phyloP scores from a whole-genome alignment of 2,329 filamentous ascomycete species.

The Aspergillus quadricinctus region DNA sequence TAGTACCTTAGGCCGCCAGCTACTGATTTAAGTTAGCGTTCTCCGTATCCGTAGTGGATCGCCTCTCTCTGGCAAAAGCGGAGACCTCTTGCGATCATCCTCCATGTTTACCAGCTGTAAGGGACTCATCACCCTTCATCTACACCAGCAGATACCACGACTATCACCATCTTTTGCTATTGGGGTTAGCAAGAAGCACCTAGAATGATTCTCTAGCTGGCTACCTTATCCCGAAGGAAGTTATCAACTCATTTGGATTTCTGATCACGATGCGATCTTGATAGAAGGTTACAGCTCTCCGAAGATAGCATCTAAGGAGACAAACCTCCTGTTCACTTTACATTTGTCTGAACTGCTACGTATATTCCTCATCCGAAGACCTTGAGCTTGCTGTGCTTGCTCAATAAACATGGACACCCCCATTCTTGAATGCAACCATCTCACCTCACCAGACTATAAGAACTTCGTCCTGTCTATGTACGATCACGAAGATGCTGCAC shows the following conservation, averaged over 20 bases:
- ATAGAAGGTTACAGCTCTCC: background rate
- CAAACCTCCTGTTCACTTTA: background rate
- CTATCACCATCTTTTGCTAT: background rate
- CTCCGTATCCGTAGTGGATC: background rate
- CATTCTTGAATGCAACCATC: slow-evolving; percentile 45
- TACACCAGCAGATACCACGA: background rate
- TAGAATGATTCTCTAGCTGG: background rate
- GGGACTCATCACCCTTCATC: background rate
- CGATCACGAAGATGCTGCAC: slow-evolving; percentile 15
- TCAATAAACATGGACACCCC: slow-evolving; percentile 19
- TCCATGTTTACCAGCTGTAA: background rate
- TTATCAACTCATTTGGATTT: background rate
- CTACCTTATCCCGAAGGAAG: background rate
- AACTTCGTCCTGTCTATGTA: slow-evolving; percentile 55
- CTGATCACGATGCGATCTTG: background rate
- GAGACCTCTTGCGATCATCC: background rate
- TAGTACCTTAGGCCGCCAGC: background rate
- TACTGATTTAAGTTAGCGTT: background rate
- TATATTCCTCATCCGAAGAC: background rate
- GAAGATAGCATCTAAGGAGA: background rate
- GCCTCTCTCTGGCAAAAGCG: background rate
- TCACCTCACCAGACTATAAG: slow-evolving; percentile 48
- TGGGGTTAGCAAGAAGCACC: background rate
- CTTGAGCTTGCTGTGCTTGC: slow-evolving; percentile 3
- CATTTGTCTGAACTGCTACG: background rate